phyloP scores from a whole-genome alignment of 1,284 basidiomycete species.

The Pisolithus thermaeus region DNA sequence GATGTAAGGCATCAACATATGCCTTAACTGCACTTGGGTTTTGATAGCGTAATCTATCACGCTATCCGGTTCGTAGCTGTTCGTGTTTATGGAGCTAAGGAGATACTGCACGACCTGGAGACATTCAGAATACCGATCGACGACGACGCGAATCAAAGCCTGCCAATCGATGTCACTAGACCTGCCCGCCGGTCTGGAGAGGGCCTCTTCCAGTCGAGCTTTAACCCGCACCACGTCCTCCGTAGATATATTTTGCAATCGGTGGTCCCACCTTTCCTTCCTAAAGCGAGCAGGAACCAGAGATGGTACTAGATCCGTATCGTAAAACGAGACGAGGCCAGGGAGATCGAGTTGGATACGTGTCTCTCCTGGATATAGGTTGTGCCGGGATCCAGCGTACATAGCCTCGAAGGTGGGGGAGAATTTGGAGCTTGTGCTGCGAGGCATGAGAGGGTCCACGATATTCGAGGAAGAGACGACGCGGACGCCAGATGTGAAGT shows the following conservation, averaged over 20 bases:
- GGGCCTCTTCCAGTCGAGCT: slow-evolving; percentile 17
- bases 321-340: too few relatives aligned
- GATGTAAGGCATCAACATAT: slow-evolving; percentile 22
- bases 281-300: too few relatives aligned
- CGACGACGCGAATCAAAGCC: slow-evolving; percentile 33
- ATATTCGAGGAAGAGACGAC: slow-evolving; percentile 31
- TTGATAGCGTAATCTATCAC: slow-evolving; percentile 13
- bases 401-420: slow-evolving; percentile 22
- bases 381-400: too few relatives aligned
- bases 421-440: slow-evolving; percentile 26
- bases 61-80: neutral
- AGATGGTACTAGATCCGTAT: too few relatives aligned
- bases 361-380: too few relatives aligned
- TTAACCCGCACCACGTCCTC: slow-evolving; percentile 1
- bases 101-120: slow-evolving; percentile 37
- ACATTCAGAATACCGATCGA: slow-evolving; percentile 38
- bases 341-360: too few relatives aligned
- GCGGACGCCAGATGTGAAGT: slow-evolving; percentile 38
- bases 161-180: slow-evolving; percentile 41
- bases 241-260: slow-evolving; percentile 24
- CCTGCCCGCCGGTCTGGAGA: slow-evolving; percentile 11
- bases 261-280: slow-evolving; percentile 17
- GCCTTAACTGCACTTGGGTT: slow-evolving; percentile 19
- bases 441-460: slow-evolving; percentile 24
- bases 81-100: slow-evolving; percentile 21